Evolutionary conservation across 169 alveolate genomes (phyloP).

Genomic region (Plasmodium blacklocki): DNA sequence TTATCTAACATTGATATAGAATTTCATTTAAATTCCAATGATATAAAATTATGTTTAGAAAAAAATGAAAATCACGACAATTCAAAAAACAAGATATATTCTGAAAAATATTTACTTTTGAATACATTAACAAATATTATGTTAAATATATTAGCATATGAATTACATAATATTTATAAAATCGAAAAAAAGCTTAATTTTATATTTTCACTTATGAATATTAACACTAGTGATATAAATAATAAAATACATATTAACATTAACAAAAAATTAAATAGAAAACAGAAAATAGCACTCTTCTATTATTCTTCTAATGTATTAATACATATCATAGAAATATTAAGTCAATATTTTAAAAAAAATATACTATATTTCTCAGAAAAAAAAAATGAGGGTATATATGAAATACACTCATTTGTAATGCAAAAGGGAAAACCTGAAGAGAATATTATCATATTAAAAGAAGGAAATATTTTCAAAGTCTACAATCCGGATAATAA

Average conservation of each 20-base stretch:
- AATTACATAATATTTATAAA: constrained; percentile 39
- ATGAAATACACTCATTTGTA: constrained; percentile 30
- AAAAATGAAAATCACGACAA: neutral
- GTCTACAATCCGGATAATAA: constrained; percentile 17
- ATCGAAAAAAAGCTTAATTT: constrained; percentile 15
- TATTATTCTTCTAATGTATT: constrained; percentile 60
- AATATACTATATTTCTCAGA: constrained; percentile 38
- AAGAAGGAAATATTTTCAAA: constrained; percentile 25
- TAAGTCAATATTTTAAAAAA: constrained; percentile 55
- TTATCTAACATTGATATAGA: constrained; percentile 25
- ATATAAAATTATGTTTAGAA: constrained; percentile 27
- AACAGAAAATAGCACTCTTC: constrained; percentile 44
- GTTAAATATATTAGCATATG: constrained; percentile 64
- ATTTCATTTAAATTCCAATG: constrained; percentile 31
- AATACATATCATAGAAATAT: constrained; percentile 42
- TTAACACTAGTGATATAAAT: constrained; percentile 26
- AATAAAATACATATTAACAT: constrained; percentile 14
- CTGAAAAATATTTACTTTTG: constrained; percentile 20
- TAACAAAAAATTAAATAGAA: constrained; percentile 26
- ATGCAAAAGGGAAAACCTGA: constrained; percentile 3
- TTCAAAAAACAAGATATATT: too few relatives aligned
- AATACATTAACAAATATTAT: constrained; percentile 28
- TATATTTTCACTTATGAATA: constrained; percentile 30
- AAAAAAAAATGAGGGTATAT: constrained; percentile 15
- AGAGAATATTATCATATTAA: constrained; percentile 24